phyloP scores from a whole-genome alignment of 257 asterid genomes.

The Gentiana dahurica region DNA sequence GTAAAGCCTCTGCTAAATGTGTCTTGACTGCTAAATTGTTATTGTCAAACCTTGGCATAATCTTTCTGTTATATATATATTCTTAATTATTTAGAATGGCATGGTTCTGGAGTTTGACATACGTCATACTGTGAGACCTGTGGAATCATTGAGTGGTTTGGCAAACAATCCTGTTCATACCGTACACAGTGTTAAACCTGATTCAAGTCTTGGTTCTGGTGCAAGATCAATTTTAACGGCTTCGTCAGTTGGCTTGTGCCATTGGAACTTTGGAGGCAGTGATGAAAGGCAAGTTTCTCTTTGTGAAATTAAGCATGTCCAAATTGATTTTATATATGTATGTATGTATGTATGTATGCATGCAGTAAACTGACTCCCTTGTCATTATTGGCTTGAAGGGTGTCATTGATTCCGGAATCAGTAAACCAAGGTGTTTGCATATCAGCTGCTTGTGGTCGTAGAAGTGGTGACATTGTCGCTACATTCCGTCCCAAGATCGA shows the following conservation, averaged over 20 bases:
- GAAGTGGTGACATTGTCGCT: conserved; percentile 56
- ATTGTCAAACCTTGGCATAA: conserved; percentile 3
- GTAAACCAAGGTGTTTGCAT: conserved; percentile 78
- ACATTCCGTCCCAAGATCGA: conserved; percentile 85
- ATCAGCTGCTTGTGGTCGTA: conserved; percentile 58
- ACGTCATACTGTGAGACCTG: conserved; percentile 61
- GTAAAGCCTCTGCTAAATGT: conserved; percentile 22
- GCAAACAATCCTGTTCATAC: conserved; percentile 65
- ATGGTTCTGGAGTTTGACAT: conserved; percentile 70
- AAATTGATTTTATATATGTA: too few species aligned
- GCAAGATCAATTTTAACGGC: conserved; percentile 62
- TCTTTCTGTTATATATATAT: conserved; percentile 1
- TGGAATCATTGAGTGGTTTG: conserved; percentile 53
- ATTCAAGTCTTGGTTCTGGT: conserved; percentile 29
- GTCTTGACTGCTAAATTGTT: conserved; percentile 6
- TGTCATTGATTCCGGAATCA: conserved; percentile 56
- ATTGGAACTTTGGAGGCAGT: conserved; percentile 58
- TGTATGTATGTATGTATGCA: too few species aligned
- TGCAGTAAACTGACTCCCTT: not conserved
- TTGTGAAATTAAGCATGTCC: too few species aligned
- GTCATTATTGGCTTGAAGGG: conserved; percentile 30
- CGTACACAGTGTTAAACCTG: conserved; percentile 40
- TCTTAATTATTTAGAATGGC: conserved; percentile 53
- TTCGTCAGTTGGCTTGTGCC: conserved; percentile 81
- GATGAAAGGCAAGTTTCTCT: conserved; percentile 34